A percentile compares a stretch with the other conserved stretches of the same genome.
Conservation (phyloP, 1,284 basidiomycete genomes). For the Thelephora terrestris region DNA sequence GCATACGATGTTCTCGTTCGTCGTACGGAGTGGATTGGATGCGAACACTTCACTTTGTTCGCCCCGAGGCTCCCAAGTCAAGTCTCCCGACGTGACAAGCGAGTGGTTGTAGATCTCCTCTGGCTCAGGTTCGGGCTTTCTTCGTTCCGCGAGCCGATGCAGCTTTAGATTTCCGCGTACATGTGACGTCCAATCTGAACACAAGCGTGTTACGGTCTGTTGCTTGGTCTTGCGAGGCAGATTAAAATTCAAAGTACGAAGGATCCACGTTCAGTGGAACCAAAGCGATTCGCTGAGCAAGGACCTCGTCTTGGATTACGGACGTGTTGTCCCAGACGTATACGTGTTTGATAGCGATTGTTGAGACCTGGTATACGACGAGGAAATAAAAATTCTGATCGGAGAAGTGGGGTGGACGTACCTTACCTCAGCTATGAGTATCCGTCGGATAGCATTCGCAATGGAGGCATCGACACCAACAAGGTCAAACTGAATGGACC, state of each 20-base stretch:
- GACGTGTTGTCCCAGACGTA: conserved; percentile 93
- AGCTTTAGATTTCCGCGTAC: conserved; percentile 39
- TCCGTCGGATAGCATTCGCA: conserved; percentile 88
- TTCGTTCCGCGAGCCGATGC: conserved; percentile 24
- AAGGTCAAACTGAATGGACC: conserved; percentile 89
- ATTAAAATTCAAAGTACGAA: conserved; percentile 34
- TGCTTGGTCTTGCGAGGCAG: conserved; percentile 31
- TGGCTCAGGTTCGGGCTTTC: conserved; percentile 55
- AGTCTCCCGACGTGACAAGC: too few relatives aligned
- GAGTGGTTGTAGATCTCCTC: too few relatives aligned
- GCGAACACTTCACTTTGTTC: conserved; percentile 58
- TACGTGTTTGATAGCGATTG: conserved; percentile 87
- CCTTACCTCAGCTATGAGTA: too few relatives aligned
- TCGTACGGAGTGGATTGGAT: conserved; percentile 51
- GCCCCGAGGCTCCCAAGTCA: conserved; percentile 82
- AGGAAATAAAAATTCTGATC: too few relatives aligned
- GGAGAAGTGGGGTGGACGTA: too few relatives aligned
- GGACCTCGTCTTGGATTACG: too few relatives aligned
- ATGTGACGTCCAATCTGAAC: too few relatives aligned
- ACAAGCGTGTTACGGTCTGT: conserved; percentile 92
- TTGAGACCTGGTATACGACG: too few relatives aligned
- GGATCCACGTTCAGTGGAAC: conserved; percentile 89
- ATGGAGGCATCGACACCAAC: conserved; percentile 95
- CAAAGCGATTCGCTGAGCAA: too few relatives aligned
- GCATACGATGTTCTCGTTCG: conserved; percentile 82